Conservation (phyloP, 78 protist genomes). For the Dictyostelium intermedium region DNA sequence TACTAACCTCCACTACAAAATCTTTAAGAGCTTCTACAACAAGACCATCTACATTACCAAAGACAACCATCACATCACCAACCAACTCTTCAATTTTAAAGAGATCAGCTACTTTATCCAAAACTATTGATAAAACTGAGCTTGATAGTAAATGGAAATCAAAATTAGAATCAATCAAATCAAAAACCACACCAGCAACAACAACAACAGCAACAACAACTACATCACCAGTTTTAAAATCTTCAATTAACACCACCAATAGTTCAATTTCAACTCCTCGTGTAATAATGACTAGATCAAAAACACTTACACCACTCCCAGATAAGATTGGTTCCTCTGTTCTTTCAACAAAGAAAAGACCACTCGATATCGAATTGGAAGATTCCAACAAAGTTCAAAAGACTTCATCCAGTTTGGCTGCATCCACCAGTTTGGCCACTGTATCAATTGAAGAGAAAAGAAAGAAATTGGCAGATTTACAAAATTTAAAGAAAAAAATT, state of each 20-base stretch:
- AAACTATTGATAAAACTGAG: not conserved
- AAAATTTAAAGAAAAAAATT: not conserved
- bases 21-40: not conserved
- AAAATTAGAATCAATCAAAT: not conserved
- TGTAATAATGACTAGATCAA: not conserved
- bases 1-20: not conserved
- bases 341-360: not conserved
- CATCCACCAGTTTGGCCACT: not conserved
- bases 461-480: not conserved
- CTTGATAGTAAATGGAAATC: not conserved
- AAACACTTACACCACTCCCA: not conserved
- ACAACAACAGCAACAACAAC: not conserved
- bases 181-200: not conserved
- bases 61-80: not conserved
- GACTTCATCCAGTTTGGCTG: not conserved
- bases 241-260: not conserved
- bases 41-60: not conserved
- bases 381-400: not conserved
- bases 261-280: not conserved
- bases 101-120: not conserved
- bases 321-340: not conserved
- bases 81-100: not conserved
- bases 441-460: constrained; percentile 3
- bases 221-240: not conserved
- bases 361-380: not conserved